Percentiles rank a stretch among this genome's conserved stretches.
phyloP scores from a whole-genome alignment of 2,329 filamentous ascomycete genomes.

The Alternaria incomplexa region DNA sequence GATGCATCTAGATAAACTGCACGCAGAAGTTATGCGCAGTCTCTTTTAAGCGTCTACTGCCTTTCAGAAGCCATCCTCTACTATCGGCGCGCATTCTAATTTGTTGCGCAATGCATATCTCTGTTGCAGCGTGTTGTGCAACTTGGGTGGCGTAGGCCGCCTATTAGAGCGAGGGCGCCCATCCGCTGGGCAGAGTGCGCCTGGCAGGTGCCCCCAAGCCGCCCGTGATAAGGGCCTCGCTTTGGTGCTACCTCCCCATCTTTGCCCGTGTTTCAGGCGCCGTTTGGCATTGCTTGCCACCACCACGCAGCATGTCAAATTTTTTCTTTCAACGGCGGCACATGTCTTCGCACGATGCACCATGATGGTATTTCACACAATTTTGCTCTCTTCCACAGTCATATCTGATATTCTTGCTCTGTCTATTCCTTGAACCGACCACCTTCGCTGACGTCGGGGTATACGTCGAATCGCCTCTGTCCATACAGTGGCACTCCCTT shows the following conservation, averaged over 20 bases:
- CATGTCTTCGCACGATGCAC: background rate
- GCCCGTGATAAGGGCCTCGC: background rate
- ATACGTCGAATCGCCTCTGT: constrained; percentile 93
- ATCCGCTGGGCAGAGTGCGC: constrained; percentile 6
- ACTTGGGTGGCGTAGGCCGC: constrained; percentile 7
- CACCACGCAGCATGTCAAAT: background rate
- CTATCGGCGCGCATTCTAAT: background rate
- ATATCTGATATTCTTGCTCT: background rate
- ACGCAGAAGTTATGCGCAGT: background rate
- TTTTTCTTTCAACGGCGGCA: too few relatives aligned
- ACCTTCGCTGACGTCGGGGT: constrained; percentile 81
- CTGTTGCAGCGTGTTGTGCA: background rate
- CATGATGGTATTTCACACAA: background rate
- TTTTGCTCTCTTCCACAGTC: background rate
- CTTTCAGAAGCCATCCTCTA: background rate
- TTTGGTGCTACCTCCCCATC: background rate
- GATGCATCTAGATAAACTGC: background rate
- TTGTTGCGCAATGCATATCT: background rate
- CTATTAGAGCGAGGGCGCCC: constrained; percentile 15
- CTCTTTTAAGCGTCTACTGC: background rate
- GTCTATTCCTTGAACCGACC: constrained; percentile 52
- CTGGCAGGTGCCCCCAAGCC: background rate
- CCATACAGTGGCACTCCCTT: constrained; percentile 82
- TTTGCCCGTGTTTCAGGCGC: background rate
- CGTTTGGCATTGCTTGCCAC: background rate